A percentile compares a stretch with the other conserved stretches of the same genome.
Conservation (phyloP, 768 basidiomycete species). For the Tubosaeta sp. region DNA sequence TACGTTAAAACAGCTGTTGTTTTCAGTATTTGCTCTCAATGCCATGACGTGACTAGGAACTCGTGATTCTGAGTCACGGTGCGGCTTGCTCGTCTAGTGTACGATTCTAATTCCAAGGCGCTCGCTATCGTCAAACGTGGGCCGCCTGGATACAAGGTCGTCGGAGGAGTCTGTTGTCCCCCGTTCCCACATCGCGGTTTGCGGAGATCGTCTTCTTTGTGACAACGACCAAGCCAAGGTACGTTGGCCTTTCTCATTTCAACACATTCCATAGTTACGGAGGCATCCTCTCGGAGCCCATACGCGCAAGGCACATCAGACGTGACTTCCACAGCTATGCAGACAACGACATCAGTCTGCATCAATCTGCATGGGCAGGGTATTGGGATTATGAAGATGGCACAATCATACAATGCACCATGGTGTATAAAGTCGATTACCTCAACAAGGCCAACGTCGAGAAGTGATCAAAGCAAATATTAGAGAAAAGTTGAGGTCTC, state of each 20-base stretch:
- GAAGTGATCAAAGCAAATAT: slow-evolving; percentile 90
- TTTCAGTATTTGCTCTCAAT: no score
- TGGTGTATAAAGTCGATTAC: slow-evolving; percentile 92
- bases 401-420: slow-evolving; percentile 97
- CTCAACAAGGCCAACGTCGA: slow-evolving; percentile 76
- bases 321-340: slow-evolving; percentile 98
- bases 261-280: slow-evolving; percentile 78
- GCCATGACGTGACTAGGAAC: no score
- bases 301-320: slow-evolving; percentile 72
- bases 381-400: slow-evolving; percentile 99
- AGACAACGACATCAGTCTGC: slow-evolving; percentile 96
- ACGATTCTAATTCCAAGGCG: slow-evolving; percentile 87
- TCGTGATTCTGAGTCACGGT: no score
- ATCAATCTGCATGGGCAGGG: slow-evolving; percentile 90
- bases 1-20: no score
- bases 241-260: slow-evolving; percentile 1
- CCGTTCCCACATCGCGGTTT: slow-evolving; percentile 94
- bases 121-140: slow-evolving; percentile 95
- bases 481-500: slow-evolving; percentile 78
- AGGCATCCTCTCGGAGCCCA: slow-evolving; percentile 95
- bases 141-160: slow-evolving; percentile 91
- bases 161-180: slow-evolving; percentile 95
- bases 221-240: slow-evolving; percentile 98
- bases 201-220: slow-evolving; percentile 99
- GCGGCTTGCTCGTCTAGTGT: slow-evolving; percentile 78